phyloP scores from a whole-genome alignment of 2,329 filamentous ascomycete genomes.

The Exophiala oligosperma region DNA sequence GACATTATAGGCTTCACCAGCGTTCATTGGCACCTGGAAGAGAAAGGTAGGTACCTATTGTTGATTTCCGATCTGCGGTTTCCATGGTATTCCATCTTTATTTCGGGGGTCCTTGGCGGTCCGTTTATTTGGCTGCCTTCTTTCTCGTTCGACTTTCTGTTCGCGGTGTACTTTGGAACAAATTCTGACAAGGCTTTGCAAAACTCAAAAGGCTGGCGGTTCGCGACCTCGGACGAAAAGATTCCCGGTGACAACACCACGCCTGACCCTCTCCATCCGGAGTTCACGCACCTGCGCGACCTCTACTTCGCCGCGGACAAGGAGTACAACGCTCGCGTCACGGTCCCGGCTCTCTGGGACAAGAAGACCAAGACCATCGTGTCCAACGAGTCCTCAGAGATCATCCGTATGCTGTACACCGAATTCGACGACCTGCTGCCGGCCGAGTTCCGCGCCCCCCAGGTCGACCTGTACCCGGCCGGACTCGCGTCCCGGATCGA shows the following conservation, averaged over 20 bases:
- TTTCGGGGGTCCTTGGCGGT: too few species aligned
- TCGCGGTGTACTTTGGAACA: too few species aligned
- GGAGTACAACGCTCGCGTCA: constrained; percentile 76
- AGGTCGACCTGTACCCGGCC: constrained; percentile 67
- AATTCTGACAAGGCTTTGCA: too few species aligned
- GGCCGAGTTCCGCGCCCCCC: constrained; percentile 48
- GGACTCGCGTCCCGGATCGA: constrained; percentile 70
- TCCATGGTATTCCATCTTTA: too few species aligned
- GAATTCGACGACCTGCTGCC: constrained; percentile 75
- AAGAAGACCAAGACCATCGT: constrained; percentile 72
- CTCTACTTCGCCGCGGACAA: constrained; percentile 76
- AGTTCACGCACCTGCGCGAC: constrained; percentile 71
- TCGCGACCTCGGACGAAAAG: constrained; percentile 65
- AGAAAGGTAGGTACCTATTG: constrained; percentile 51
- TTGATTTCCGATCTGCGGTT: background rate
- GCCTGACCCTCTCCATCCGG: constrained; percentile 61
- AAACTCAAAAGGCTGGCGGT: constrained; percentile 69
- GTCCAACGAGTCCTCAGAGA: constrained; percentile 87
- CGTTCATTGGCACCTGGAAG: constrained; percentile 90
- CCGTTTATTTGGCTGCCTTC: background rate
- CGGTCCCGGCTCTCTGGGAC: constrained; percentile 79
- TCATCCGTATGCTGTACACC: constrained; percentile 83
- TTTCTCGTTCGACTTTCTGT: background rate
- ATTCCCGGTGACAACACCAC: constrained; percentile 56
- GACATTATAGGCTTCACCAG: constrained; percentile 75